phyloP scores from a whole-genome alignment of 768 basidiomycete species.

The Cystobasidium tubakii region DNA sequence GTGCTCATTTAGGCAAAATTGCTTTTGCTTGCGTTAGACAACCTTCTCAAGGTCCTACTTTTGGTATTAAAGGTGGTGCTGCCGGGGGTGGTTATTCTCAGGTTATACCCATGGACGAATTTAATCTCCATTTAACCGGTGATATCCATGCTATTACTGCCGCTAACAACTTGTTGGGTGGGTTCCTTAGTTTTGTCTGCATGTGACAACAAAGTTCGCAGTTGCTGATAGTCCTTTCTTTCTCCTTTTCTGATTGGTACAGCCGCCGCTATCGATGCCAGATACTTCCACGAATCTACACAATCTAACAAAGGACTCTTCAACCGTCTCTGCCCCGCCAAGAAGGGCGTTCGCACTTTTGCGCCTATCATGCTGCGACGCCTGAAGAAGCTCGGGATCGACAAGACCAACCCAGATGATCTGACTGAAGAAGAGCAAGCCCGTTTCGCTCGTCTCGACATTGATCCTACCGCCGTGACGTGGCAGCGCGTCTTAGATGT shows the following conservation, averaged over 20 bases:
- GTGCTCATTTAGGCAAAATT: slow-evolving; percentile 84
- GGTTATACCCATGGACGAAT: slow-evolving; percentile 99
- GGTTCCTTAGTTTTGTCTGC: slow-evolving; percentile 35
- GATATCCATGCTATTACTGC: slow-evolving; percentile 98
- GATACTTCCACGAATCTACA: slow-evolving; percentile 95
- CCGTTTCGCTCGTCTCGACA: slow-evolving; percentile 81
- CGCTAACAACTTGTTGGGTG: slow-evolving; percentile 91
- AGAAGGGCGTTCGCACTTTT: slow-evolving; percentile 91
- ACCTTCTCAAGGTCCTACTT: slow-evolving; percentile 96
- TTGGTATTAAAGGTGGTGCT: slow-evolving; percentile 98
- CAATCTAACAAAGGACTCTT: slow-evolving; percentile 92
- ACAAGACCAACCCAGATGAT: slow-evolving; percentile 85
- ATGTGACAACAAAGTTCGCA: not conserved
- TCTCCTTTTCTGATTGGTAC: not conserved
- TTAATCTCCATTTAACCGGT: slow-evolving; percentile 82
- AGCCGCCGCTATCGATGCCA: slow-evolving; percentile 94
- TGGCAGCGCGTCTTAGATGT: slow-evolving; percentile 95
- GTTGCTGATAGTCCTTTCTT: not conserved
- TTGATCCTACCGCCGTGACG: slow-evolving; percentile 84
- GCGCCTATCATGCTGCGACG: slow-evolving; percentile 94
- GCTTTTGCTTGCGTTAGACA: slow-evolving; percentile 96
- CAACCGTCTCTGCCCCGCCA: slow-evolving; percentile 79
- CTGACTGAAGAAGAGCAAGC: slow-evolving; percentile 87
- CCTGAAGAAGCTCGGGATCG: slow-evolving; percentile 85
- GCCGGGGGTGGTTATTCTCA: slow-evolving; percentile 75